These are phyloP conservation scores for Colletotrichum sublineola DNA, from an alignment of 2,329 filamentous ascomycete genomes.

Conservation along the genomic window DNA sequence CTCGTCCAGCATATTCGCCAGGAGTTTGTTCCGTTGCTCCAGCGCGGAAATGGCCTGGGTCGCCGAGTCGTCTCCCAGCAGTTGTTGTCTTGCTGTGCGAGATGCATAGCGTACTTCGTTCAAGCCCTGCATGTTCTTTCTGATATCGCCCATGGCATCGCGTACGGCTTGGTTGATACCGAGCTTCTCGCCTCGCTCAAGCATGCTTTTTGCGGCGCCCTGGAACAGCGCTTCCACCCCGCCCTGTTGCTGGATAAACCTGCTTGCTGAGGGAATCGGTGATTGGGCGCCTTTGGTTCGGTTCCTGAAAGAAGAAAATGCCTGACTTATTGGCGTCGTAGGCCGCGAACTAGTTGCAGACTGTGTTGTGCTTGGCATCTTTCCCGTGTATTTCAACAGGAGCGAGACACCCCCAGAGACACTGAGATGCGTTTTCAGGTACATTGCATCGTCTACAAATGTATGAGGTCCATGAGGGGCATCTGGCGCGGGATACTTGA, in stretches of 20 bases:
- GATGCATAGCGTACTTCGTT: slow-evolving; percentile 67
- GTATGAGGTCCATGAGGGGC: slow-evolving; percentile 76
- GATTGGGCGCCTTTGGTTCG: slow-evolving; percentile 59
- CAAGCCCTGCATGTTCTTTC: slow-evolving; percentile 78
- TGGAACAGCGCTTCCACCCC: slow-evolving; percentile 80
- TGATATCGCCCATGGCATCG: slow-evolving; percentile 85
- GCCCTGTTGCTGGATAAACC: slow-evolving; percentile 67
- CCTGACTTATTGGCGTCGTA: slow-evolving; percentile 43
- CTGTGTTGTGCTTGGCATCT: slow-evolving; percentile 55
- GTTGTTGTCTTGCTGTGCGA: slow-evolving; percentile 52
- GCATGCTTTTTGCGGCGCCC: slow-evolving; percentile 80
- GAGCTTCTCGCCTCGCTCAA: slow-evolving; percentile 80
- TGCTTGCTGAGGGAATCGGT: slow-evolving; percentile 61
- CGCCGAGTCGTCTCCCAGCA: slow-evolving; percentile 53
- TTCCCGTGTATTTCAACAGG: slow-evolving; percentile 79
- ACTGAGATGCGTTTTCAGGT: slow-evolving; percentile 75
- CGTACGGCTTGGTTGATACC: slow-evolving; percentile 85
- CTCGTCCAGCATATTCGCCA: slow-evolving; percentile 77
- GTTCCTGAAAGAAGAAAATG: slow-evolving; percentile 53
- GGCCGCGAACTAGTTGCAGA: slow-evolving; percentile 39
- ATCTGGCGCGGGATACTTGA: slow-evolving; percentile 82
- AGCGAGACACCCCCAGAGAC: slow-evolving; percentile 73
- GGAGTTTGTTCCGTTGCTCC: slow-evolving; percentile 74
- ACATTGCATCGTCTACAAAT: slow-evolving; percentile 88
- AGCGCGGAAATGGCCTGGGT: slow-evolving; percentile 61